A percentile compares a stretch with the other conserved stretches of the same genome.
These are phyloP conservation scores for Exophiala sp. DNA, from an alignment of 2,329 filamentous ascomycete genomes.

Conservation along the genomic window DNA sequence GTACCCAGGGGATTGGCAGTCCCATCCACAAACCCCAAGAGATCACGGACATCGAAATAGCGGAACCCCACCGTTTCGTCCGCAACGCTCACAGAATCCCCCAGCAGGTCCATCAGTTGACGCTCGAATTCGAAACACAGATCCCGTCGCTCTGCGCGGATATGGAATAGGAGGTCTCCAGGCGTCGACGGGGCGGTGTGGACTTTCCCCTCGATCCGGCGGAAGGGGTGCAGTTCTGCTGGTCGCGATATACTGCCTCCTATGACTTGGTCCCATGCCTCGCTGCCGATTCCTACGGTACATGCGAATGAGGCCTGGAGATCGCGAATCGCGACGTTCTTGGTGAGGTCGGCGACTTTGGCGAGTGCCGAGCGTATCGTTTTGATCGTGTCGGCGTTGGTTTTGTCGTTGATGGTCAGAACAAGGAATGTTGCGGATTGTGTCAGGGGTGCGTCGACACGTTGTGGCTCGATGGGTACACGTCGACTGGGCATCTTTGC, in stretches of 20 bases:
- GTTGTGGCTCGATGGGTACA: slow-evolving; percentile 40
- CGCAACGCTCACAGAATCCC: slow-evolving; percentile 43
- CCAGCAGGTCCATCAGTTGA: slow-evolving; percentile 48
- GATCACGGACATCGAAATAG: slow-evolving; percentile 55
- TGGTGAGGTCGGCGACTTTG: slow-evolving; percentile 42
- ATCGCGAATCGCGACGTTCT: slow-evolving; percentile 51
- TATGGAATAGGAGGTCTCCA: slow-evolving; percentile 55
- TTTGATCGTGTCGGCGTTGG: slow-evolving; percentile 30
- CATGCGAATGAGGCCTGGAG: slow-evolving; percentile 44
- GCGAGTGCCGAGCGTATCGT: slow-evolving; percentile 45
- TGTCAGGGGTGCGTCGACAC: slow-evolving; percentile 49
- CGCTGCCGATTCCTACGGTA: slow-evolving; percentile 51
- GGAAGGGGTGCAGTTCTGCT: slow-evolving; percentile 44
- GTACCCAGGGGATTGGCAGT: slow-evolving; percentile 53
- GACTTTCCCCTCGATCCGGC: slow-evolving; percentile 41
- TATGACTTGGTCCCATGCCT: slow-evolving; percentile 47
- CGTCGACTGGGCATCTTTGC: slow-evolving; percentile 17
- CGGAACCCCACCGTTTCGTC: slow-evolving; percentile 54
- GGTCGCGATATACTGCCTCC: slow-evolving; percentile 42
- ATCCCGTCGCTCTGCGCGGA: slow-evolving; percentile 52
- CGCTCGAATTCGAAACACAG: slow-evolving; percentile 55
- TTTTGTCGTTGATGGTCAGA: slow-evolving; percentile 37
- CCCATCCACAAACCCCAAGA: slow-evolving; percentile 56
- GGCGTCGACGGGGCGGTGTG: slow-evolving; percentile 53
- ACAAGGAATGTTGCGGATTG: slow-evolving; percentile 51